These are phyloP conservation scores for Corinectria fuckeliana DNA, from an alignment of 2,329 filamentous ascomycete genomes.

Conservation along the genomic window DNA sequence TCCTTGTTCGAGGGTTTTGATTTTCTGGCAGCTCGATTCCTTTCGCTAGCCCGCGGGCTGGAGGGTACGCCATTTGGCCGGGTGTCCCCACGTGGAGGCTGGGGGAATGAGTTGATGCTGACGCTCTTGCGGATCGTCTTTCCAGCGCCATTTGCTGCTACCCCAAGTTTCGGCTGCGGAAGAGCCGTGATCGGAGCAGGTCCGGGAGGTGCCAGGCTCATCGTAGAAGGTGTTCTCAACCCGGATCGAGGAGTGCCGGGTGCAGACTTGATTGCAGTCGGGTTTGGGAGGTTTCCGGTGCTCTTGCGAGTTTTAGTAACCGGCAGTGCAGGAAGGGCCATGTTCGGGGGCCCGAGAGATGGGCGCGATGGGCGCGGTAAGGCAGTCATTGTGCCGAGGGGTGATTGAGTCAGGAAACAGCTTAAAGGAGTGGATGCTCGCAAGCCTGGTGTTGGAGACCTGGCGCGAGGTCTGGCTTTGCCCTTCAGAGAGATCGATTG, in stretches of 20 bases:
- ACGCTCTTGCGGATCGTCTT: slow-evolving; percentile 84
- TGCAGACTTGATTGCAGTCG: slow-evolving; percentile 46
- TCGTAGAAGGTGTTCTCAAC: slow-evolving; percentile 65
- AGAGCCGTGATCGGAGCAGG: slow-evolving; percentile 61
- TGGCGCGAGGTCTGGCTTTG: slow-evolving; percentile 28
- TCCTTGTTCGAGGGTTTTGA: slow-evolving; percentile 60
- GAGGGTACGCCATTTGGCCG: slow-evolving; percentile 67
- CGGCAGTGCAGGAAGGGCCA: slow-evolving; percentile 76
- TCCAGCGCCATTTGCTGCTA: slow-evolving; percentile 63
- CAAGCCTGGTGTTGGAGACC: slow-evolving; percentile 27
- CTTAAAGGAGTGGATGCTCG: slow-evolving; percentile 26
- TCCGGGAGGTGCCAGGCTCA: slow-evolving; percentile 58
- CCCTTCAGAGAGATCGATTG: slow-evolving; percentile 30
- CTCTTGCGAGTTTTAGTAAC: slow-evolving; percentile 75
- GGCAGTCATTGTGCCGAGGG: slow-evolving; percentile 52
- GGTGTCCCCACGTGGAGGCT: slow-evolving; percentile 76
- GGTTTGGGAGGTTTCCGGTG: slow-evolving; percentile 55
- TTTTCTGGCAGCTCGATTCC: slow-evolving; percentile 55
- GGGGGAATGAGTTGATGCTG: slow-evolving; percentile 93
- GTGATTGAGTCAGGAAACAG: slow-evolving; percentile 4
- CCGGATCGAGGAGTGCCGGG: slow-evolving; percentile 62
- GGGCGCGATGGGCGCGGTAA: slow-evolving; percentile 72
- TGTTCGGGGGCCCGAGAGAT: slow-evolving; percentile 73
- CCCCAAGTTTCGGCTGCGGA: slow-evolving; percentile 61
- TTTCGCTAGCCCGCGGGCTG: slow-evolving; percentile 63